Percentiles rank a stretch among this genome's conserved stretches.
These are phyloP conservation scores for Coemansia javaensis DNA, from an alignment of 192 early-diverging fungal species.

Conservation along the genomic window DNA sequence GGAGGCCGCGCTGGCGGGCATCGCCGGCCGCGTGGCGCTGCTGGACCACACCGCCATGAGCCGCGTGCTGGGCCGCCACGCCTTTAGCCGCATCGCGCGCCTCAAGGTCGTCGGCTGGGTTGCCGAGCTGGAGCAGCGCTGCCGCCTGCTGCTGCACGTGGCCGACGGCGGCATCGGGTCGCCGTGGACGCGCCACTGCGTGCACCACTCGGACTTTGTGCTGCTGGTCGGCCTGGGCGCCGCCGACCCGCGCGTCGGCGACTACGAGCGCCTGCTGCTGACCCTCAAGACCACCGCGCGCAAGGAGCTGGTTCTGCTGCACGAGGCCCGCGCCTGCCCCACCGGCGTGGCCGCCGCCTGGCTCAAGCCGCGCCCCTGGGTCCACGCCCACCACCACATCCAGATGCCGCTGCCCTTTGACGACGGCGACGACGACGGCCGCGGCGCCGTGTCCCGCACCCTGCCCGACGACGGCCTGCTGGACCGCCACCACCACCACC, in stretches of 20 bases:
- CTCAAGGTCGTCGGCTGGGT: constrained; percentile 93
- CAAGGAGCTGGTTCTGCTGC: constrained; percentile 93
- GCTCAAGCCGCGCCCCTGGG: constrained; percentile 90
- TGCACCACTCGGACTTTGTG: constrained; percentile 95
- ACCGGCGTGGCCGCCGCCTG: constrained; percentile 85
- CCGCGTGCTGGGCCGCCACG: constrained; percentile 79
- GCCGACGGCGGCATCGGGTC: constrained; percentile 88
- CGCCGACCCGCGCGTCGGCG: constrained; percentile 81
- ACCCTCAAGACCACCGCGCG: constrained; percentile 96
- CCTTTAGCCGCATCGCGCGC: constrained; percentile 84
- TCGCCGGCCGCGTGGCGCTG: constrained; percentile 68
- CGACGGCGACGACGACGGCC: not conserved
- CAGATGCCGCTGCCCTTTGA: constrained; percentile 59
- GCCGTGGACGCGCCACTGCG: constrained; percentile 93
- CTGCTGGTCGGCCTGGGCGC: constrained; percentile 90
- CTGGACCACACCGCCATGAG: constrained; percentile 81
- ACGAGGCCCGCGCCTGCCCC: constrained; percentile 66
- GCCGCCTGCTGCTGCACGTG: constrained; percentile 86
- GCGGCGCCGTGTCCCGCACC: no score
- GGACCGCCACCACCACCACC: no score
- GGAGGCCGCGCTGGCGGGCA: constrained; percentile 60
- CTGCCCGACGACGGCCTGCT: no score
- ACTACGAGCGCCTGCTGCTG: constrained; percentile 86
- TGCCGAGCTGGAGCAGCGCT: constrained; percentile 86
- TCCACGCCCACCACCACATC: constrained; percentile 97